Evolutionary conservation across 2,329 filamentous ascomycete genomes (phyloP).

Genomic region (Fusarium concolor): DNA sequence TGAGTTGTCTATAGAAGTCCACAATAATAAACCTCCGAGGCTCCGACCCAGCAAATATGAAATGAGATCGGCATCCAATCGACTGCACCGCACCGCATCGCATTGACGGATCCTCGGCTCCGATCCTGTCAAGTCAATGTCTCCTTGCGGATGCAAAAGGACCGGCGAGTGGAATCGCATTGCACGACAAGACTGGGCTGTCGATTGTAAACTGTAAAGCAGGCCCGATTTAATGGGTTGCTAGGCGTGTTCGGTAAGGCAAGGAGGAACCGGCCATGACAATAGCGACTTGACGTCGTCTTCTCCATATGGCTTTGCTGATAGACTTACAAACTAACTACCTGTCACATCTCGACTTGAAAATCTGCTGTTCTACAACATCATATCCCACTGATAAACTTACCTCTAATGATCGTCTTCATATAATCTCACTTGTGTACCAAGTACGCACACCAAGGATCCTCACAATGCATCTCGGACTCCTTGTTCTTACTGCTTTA

Average conservation of each 20-base stretch:
- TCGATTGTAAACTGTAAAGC: background rate
- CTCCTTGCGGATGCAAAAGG: constrained; percentile 34
- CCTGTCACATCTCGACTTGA: constrained; percentile 8
- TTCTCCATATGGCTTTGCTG: constrained; percentile 27
- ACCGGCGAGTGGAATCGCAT: constrained; percentile 37
- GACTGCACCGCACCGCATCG: constrained; percentile 6
- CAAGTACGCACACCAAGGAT: background rate
- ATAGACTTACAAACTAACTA: constrained; percentile 29
- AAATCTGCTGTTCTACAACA: background rate
- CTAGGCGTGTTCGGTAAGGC: constrained; percentile 32
- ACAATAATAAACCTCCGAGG: constrained; percentile 22
- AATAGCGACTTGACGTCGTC: constrained; percentile 33
- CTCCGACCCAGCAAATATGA: constrained; percentile 28
- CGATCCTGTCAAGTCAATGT: constrained; percentile 25
- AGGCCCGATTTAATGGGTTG: constrained; percentile 34
- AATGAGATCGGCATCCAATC: constrained; percentile 36
- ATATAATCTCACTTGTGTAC: background rate
- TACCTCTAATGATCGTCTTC: background rate
- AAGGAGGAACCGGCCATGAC: constrained; percentile 4
- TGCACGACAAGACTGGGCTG: constrained; percentile 21
- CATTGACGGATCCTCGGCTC: constrained; percentile 13
- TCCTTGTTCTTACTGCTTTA: constrained; percentile 40
- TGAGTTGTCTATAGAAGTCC: constrained; percentile 5
- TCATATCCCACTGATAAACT: background rate
- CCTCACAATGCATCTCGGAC: constrained; percentile 34